These are phyloP conservation scores for Eutypa lata DNA, from an alignment of 2,329 filamentous ascomycete genomes.

Conservation along the genomic window DNA sequence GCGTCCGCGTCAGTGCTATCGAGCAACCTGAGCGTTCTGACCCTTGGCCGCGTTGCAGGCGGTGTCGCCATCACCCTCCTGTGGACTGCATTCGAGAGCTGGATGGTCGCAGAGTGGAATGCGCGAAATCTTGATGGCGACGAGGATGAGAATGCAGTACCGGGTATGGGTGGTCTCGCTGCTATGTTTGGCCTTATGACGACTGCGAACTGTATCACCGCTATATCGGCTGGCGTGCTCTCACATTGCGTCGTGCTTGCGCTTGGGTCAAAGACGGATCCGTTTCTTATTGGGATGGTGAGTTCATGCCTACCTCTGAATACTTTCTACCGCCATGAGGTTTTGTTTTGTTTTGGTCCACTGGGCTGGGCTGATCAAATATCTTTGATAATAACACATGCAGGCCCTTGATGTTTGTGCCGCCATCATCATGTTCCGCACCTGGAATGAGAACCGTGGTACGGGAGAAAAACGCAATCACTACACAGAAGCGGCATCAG, in stretches of 20 bases:
- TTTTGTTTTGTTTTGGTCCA: neutral
- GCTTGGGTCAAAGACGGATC: conserved; percentile 44
- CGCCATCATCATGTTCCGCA: conserved; percentile 25
- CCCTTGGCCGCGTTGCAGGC: conserved; percentile 50
- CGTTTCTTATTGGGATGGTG: conserved; percentile 44
- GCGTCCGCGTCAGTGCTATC: conserved; percentile 49
- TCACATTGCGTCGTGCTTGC: conserved; percentile 45
- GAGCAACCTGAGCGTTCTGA: conserved; percentile 37
- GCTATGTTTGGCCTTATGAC: conserved; percentile 50
- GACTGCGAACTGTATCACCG: conserved; percentile 49
- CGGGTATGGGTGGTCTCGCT: conserved; percentile 15
- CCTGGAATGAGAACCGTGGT: conserved; percentile 28
- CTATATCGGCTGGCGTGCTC: conserved; percentile 47
- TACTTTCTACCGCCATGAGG: too few relatives aligned
- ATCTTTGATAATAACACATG: neutral
- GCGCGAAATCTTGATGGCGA: conserved; percentile 38
- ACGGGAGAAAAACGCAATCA: neutral
- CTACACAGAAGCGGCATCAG: neutral
- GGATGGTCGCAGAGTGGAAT: conserved; percentile 58
- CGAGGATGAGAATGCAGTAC: conserved; percentile 13
- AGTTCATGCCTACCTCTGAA: conserved; percentile 2
- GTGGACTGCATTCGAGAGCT: conserved; percentile 59
- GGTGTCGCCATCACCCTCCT: conserved; percentile 55
- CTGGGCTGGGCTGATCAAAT: neutral
- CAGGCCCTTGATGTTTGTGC: conserved; percentile 24